Evolutionary conservation across 2,329 filamentous ascomycete genomes (phyloP), one percentile per base, ranked within the genome.

Genomic region (Fusarium goolgardi): DNA sequence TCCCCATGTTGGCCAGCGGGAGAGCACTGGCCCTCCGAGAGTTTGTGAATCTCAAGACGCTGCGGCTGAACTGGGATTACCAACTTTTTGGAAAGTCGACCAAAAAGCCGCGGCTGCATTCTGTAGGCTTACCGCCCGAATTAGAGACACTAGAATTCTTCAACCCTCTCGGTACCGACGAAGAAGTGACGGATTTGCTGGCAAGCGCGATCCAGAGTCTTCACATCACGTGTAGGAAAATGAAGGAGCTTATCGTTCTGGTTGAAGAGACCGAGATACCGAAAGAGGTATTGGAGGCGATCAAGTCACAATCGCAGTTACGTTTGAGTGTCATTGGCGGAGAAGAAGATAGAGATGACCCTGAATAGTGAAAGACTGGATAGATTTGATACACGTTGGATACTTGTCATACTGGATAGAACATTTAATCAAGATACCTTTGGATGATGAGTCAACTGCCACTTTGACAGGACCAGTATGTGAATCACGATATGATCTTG

Each of bases 11-110:
- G 7, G 75, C 70, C 35, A 78, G 79, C 27, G 74, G 76, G n/a
- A 79, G 79, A 18, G 75, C 83, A 5, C 68, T 84, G 16, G 75
- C 80, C 25, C 75, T 85, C 59, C 75, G 82, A 9, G 81, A 83
- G 10, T 85, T 84, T 35, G 74, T 72, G 6, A 71, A 71, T 0
- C 77, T 84, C 21, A 81, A 76, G 47, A 78, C 77, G 1, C 72
- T 85, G 9, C 77, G 79, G 31, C 46, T 85, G 27, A 81, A 81
- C 63, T 82, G 80, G 79, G 83, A 84, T 67, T 81, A 81, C 43
- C 83, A 85, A 63, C 79, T 85, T 1, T 84, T 83, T 34, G 83
- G 83, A 16, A 78, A 77, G 49, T 77, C 80, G 0, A 78, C 79
- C n/a, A 79, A 78, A 61, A 81, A 80, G 58, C 81, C 83, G 6